Conservation (phyloP, 176 grass and related monocot genomes). For the Phragmites australis region DNA sequence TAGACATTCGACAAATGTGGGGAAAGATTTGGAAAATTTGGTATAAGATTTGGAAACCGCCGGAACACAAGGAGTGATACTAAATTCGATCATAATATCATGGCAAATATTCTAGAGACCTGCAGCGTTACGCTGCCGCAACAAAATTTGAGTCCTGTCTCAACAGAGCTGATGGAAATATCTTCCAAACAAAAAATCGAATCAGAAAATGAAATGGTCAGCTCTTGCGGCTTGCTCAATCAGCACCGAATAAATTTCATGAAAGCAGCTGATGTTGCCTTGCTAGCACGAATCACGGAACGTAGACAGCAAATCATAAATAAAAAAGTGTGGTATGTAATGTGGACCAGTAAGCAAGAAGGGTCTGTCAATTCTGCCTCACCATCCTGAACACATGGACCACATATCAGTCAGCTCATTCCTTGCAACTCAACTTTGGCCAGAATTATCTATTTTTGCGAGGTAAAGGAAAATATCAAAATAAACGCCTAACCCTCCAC, state of each 20-base stretch:
- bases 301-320: not conserved
- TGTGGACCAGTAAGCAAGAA: not conserved
- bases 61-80: too few species aligned
- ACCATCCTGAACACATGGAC: conserved; percentile 6
- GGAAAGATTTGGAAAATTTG: too few species aligned
- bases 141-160: not conserved
- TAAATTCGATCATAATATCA: too few species aligned
- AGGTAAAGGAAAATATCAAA: not conserved
- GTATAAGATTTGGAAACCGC: too few species aligned
- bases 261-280: not conserved
- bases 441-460: not conserved
- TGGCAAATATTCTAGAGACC: too few species aligned
- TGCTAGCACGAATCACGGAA: not conserved
- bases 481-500: not conserved
- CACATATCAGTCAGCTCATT: not conserved
- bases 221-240: not conserved
- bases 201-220: not conserved
- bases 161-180: not conserved
- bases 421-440: not conserved
- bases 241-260: not conserved
- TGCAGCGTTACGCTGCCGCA: too few species aligned
- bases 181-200: not conserved
- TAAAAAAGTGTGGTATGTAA: not conserved
- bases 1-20: too few species aligned
- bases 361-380: not conserved